phyloP scores from a whole-genome alignment of 1,284 basidiomycete species.

The Malassezia sp. region DNA sequence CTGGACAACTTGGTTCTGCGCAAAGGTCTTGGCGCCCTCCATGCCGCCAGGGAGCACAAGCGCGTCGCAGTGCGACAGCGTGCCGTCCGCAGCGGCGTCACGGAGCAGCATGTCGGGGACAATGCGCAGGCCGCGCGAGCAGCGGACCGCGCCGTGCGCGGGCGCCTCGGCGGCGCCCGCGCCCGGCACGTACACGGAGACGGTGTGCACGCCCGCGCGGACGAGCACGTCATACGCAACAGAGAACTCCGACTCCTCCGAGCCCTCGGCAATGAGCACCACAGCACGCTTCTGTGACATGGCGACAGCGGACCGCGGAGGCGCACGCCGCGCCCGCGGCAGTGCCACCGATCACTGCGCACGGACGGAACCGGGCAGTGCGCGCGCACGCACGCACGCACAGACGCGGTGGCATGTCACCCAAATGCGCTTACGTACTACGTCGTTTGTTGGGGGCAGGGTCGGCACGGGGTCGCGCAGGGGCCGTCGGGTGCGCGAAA shows the following conservation, averaged over 20 bases:
- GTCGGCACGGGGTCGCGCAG: too few relatives aligned
- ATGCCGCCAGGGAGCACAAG: constrained; percentile 69
- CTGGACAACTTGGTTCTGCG: constrained; percentile 56
- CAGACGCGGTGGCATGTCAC: too few relatives aligned
- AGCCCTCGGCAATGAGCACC: constrained; percentile 61
- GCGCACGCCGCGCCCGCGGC: too few relatives aligned
- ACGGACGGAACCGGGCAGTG: too few relatives aligned
- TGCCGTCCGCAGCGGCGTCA: constrained; percentile 18
- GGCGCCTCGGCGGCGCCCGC: constrained; percentile 14
- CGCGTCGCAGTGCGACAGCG: constrained; percentile 54
- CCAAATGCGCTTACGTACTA: too few relatives aligned
- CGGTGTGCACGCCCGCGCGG: constrained; percentile 25
- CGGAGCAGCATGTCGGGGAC: constrained; percentile 31
- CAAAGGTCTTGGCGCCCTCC: constrained; percentile 65
- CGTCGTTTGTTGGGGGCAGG: too few relatives aligned
- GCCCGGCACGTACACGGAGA: constrained; percentile 22
- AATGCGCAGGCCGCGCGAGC: constrained; percentile 36
- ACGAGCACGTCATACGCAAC: constrained; percentile 41
- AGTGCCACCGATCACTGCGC: too few relatives aligned
- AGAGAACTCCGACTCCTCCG: constrained; percentile 55
- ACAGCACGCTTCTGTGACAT: too few relatives aligned
- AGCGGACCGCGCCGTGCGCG: constrained; percentile 21
- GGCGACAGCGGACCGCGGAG: too few relatives aligned
- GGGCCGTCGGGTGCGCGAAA: too few relatives aligned
- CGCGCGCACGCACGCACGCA: too few relatives aligned